Evolutionary conservation across 1,284 basidiomycete genomes (phyloP), one percentile per base, ranked within the genome.

Genomic region (Thecaphora frezii): DNA sequence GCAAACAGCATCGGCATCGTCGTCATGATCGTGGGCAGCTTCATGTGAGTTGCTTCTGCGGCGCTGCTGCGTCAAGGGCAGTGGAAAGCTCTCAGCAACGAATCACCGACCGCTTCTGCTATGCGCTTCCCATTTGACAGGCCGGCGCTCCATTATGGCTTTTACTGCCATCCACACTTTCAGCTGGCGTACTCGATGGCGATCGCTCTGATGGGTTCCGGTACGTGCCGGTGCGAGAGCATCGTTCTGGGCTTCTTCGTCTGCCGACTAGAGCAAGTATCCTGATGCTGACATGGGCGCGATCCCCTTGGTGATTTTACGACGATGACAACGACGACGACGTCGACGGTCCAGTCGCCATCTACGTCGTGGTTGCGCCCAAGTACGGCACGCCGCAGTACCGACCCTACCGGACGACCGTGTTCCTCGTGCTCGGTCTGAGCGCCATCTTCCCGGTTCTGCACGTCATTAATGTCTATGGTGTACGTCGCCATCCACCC

Each of bases 371-470:
- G 21, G 82, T 93, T 18, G 85, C 87, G 51, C 89, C 90, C 0
- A 84, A 87, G 72, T 92, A 92, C 79, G 82, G 86, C 16, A 88
- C 87, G 61, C 86, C 89, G 1, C 83, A 84, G 0, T 88, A 90
- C 78, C 84, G 91, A 22, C 86, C 87, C 66, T 85, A 88, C 52
- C 86, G 93, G 22, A 93, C 91, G 3, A 79, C 82, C 22, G 86
- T 91, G 9, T 96, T 94, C 80, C 84, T 92, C 63, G 85, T 83
- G 12, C 85, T 94, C 16, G 91, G 92, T 16, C 80, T 90, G 25
- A 87, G 85, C 60, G 88, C 86, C 10, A 79, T 89, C 37, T 36
- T 90, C 5, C 92, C 91, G 24, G 82, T 90, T 18, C 80, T 82
- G 13, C 91, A 96, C 74, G 72, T 88, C 47, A 83, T 66, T 0